These are phyloP conservation scores for Haemoproteus tartakovskyi DNA, from an alignment of 169 alveolate species.

Conservation along the genomic window DNA sequence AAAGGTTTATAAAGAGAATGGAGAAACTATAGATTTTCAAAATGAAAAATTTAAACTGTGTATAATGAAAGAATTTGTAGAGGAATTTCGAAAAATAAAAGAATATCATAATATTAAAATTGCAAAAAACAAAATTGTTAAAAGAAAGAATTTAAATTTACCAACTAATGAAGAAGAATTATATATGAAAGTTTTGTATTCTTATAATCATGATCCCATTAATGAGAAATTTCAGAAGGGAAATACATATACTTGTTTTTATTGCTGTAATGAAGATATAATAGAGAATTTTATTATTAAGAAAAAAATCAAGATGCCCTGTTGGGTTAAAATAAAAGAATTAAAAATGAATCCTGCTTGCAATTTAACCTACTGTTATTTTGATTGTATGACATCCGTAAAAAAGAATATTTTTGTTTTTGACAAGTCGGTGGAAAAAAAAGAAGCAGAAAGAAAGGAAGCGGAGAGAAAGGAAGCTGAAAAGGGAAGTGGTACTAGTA, in stretches of 20 bases:
- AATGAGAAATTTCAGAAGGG: conserved; percentile 26
- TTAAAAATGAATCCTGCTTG: conserved; percentile 4
- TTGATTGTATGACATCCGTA: conserved; percentile 6
- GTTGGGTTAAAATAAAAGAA: conserved; percentile 46
- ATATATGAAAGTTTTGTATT: conserved; percentile 39
- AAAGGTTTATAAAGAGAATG: conserved; percentile 16
- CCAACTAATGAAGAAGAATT: conserved; percentile 18
- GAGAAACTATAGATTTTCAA: conserved; percentile 5
- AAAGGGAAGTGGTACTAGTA: not conserved
- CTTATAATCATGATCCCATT: conserved; percentile 34
- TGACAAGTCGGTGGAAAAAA: not conserved
- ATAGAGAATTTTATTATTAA: conserved; percentile 50
- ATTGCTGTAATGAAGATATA: conserved; percentile 60
- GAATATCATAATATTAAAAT: conserved; percentile 38
- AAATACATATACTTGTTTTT: conserved; percentile 18
- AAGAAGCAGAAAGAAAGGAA: not conserved
- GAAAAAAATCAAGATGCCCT: conserved; percentile 41
- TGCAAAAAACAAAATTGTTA: conserved; percentile 41
- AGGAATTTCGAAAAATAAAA: conserved; percentile 32
- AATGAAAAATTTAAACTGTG: conserved; percentile 18
- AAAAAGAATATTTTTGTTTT: conserved; percentile 5
- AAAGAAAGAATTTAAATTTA: conserved; percentile 32
- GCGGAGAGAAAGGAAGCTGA: not conserved
- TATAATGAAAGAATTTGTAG: conserved; percentile 25
- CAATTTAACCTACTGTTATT: conserved; percentile 49